These are phyloP conservation scores for Leccinum ochraceum DNA, from an alignment of 768 basidiomycete species.

Conservation along the genomic window DNA sequence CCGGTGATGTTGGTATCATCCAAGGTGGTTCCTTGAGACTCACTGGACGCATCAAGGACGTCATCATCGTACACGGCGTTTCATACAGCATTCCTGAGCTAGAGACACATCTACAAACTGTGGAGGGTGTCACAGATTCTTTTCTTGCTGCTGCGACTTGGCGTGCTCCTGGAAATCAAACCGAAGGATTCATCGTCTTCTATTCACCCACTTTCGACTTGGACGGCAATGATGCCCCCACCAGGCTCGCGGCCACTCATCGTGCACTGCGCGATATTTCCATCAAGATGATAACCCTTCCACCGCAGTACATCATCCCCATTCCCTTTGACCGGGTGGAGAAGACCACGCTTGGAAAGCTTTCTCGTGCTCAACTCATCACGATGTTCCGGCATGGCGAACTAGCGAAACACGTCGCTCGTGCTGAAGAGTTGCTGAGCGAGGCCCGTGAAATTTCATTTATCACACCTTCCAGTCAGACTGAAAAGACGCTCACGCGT, in stretches of 20 bases:
- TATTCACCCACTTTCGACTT: neutral
- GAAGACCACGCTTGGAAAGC: neutral
- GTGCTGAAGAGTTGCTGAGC: neutral
- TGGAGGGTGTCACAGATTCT: neutral
- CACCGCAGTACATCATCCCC: neutral
- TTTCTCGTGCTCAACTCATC: neutral
- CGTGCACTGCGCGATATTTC: neutral
- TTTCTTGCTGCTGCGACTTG: neutral
- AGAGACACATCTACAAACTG: neutral
- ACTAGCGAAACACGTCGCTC: neutral
- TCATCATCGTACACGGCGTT: slow-evolving; percentile 36
- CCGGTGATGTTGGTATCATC: slow-evolving; percentile 52
- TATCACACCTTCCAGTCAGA: neutral
- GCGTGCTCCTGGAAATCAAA: neutral
- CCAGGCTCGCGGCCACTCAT: neutral
- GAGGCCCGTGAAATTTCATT: neutral
- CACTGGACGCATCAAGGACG: slow-evolving; percentile 30
- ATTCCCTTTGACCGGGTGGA: neutral
- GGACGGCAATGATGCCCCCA: neutral
- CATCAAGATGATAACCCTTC: neutral
- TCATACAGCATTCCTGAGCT: neutral
- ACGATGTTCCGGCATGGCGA: neutral
- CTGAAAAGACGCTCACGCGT: neutral
- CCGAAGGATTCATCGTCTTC: neutral
- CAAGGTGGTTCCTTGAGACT: slow-evolving; percentile 34